A percentile compares a stretch with the other conserved stretches of the same genome.
Evolutionary conservation across 768 basidiomycete genomes (phyloP).

Genomic region (Suillus placidus): DNA sequence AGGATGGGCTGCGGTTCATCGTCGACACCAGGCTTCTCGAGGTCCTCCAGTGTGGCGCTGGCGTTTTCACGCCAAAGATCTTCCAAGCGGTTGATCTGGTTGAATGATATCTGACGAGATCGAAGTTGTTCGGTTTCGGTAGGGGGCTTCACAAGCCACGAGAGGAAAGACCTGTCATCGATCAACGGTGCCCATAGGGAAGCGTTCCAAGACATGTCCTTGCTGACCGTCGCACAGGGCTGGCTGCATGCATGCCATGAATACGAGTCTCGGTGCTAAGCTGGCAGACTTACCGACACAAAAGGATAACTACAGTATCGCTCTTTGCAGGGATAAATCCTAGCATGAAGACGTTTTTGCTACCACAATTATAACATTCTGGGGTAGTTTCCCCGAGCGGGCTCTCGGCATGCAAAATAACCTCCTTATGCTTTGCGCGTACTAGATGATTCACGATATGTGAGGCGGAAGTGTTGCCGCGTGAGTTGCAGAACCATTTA

Average conservation of each 20-base stretch:
- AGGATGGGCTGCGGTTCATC: slow-evolving; percentile 95
- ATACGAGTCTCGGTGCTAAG: background rate
- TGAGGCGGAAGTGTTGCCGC: slow-evolving; percentile 96
- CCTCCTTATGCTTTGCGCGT: slow-evolving; percentile 98
- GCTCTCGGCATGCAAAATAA: slow-evolving; percentile 92
- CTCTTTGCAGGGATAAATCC: slow-evolving; percentile 99
- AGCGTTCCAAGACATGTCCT: slow-evolving; percentile 99
- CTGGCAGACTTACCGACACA: slow-evolving; percentile 76
- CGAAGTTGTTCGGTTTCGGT: slow-evolving; percentile 95
- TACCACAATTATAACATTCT: slow-evolving; percentile 99
- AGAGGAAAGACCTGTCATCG: slow-evolving; percentile 97
- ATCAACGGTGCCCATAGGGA: slow-evolving; percentile 98
- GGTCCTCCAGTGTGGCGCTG: slow-evolving; percentile 91
- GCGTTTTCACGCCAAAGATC: slow-evolving; percentile 98
- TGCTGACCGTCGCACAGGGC: slow-evolving; percentile 96
- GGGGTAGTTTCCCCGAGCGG: slow-evolving; percentile 97
- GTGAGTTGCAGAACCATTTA: slow-evolving; percentile 99
- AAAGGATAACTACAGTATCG: slow-evolving; percentile 96
- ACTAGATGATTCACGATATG: slow-evolving; percentile 99
- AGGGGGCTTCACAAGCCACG: slow-evolving; percentile 98
- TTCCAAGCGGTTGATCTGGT: slow-evolving; percentile 96
- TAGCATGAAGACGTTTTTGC: slow-evolving; percentile 99
- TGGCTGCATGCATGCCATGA: slow-evolving; percentile 56
- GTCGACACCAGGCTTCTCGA: slow-evolving; percentile 96
- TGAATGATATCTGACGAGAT: slow-evolving; percentile 95